Conservation (phyloP, 768 basidiomycete species). For the Coprinopsis marcescibilis region DNA sequence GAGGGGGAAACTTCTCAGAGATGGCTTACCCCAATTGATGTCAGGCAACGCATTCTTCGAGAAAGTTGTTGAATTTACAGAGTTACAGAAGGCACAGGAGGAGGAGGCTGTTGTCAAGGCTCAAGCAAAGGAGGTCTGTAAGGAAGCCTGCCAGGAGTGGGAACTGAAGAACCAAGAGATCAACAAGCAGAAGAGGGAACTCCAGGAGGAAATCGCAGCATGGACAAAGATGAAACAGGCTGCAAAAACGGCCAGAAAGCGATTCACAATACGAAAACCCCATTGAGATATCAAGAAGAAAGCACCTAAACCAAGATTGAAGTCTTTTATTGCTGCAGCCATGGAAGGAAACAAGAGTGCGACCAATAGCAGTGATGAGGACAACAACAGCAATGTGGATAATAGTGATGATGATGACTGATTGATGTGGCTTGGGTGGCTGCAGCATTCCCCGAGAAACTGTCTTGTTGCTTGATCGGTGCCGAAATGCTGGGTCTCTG, state of each 20-base stretch:
- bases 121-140: not conserved
- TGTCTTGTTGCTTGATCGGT: constrained; percentile 3
- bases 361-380: not conserved
- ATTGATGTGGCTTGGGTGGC: not conserved
- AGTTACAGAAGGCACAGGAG: constrained; percentile 2
- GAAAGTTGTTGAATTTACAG: constrained; percentile 1
- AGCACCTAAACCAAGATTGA: not conserved
- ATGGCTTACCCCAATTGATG: constrained; percentile 10
- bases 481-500: not conserved
- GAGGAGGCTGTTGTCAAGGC: not conserved
- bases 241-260: not conserved
- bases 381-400: not conserved
- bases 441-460: not conserved
- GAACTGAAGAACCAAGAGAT: not conserved
- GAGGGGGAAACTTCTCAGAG: constrained; percentile 2
- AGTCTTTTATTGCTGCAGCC: constrained; percentile 2
- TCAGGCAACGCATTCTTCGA: constrained; percentile 11
- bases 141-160: not conserved
- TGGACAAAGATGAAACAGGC: constrained; percentile 1
- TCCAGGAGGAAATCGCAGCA: not conserved
- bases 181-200: not conserved
- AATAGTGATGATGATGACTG: not conserved
- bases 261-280: not conserved
- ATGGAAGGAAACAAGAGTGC: not conserved
- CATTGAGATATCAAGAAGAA: not conserved